phyloP scores from a whole-genome alignment of 2,329 filamentous ascomycete genomes.

The Cercospora sojina region DNA sequence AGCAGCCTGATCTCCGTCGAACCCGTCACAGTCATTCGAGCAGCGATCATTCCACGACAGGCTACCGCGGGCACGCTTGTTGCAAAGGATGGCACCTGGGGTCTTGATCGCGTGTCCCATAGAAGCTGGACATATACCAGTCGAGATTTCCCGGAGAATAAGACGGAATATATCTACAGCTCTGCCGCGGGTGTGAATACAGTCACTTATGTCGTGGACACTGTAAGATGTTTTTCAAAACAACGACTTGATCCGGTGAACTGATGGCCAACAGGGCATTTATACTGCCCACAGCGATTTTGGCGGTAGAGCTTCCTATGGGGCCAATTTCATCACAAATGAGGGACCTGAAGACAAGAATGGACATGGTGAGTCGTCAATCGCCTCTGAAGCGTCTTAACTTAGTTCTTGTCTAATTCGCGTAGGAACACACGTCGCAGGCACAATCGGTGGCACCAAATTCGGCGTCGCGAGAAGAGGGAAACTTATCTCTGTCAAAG shows the following conservation, averaged over 20 bases:
- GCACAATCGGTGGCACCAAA: conserved; percentile 66
- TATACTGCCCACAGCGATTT: conserved; percentile 37
- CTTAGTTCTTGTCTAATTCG: neutral
- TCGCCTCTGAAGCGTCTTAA: neutral
- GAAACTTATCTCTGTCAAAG: conserved; percentile 51
- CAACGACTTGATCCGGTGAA: neutral
- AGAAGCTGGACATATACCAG: conserved; percentile 6
- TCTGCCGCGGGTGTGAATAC: conserved; percentile 18
- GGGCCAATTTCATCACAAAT: conserved; percentile 31
- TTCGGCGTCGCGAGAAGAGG: conserved; percentile 55
- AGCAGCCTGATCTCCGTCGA: conserved; percentile 2
- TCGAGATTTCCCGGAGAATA: conserved; percentile 23
- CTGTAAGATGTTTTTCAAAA: conserved; percentile 4
- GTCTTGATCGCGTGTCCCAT: conserved; percentile 20
- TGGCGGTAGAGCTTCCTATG: conserved; percentile 37
- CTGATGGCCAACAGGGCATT: conserved; percentile 21
- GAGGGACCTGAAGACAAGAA: conserved; percentile 49
- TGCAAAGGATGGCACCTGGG: conserved; percentile 23
- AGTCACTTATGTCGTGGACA: conserved; percentile 31
- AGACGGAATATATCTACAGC: conserved; percentile 22
- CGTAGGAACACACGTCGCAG: conserved; percentile 55
- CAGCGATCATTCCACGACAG: neutral
- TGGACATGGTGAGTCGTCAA: conserved; percentile 56
- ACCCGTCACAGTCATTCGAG: conserved; percentile 1
- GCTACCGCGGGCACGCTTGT: neutral